phyloP scores from a whole-genome alignment of 345 rosid species.

The Linum trigynum region DNA sequence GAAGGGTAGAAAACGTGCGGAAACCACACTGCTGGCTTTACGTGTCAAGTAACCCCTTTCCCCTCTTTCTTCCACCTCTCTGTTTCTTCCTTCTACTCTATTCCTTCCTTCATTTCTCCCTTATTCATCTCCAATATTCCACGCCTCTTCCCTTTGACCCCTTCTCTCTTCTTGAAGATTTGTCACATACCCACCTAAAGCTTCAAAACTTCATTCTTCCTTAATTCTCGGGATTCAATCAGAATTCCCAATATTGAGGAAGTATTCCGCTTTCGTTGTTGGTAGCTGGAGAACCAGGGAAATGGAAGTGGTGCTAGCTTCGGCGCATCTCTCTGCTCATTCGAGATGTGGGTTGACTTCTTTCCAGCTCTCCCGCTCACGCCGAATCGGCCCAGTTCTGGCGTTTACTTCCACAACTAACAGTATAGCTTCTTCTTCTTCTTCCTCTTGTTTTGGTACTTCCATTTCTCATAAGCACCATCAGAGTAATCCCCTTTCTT shows the following conservation, averaged over 20 bases:
- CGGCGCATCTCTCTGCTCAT: constrained; percentile 44
- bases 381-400: constrained; percentile 15
- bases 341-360: constrained; percentile 30
- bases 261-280: too few species aligned
- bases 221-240: background rate
- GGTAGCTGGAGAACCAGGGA: background rate
- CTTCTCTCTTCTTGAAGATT: background rate
- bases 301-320: constrained; percentile 47
- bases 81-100: too few species aligned
- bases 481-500: background rate
- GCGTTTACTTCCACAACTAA: constrained; percentile 14
- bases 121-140: background rate
- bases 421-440: too few species aligned
- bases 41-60: too few species aligned
- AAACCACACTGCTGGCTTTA: constrained; percentile 4
- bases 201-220: background rate
- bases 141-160: background rate
- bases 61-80: too few species aligned
- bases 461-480: constrained; percentile 26
- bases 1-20: constrained; percentile 7
- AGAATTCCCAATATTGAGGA: background rate
- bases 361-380: constrained; percentile 15
- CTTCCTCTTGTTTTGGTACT: too few species aligned
- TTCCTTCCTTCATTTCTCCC: constrained; percentile 1
- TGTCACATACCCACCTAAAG: background rate